phyloP scores from a whole-genome alignment of 495 filamentous ascomycete species.

The Penicillium verhagenii region DNA sequence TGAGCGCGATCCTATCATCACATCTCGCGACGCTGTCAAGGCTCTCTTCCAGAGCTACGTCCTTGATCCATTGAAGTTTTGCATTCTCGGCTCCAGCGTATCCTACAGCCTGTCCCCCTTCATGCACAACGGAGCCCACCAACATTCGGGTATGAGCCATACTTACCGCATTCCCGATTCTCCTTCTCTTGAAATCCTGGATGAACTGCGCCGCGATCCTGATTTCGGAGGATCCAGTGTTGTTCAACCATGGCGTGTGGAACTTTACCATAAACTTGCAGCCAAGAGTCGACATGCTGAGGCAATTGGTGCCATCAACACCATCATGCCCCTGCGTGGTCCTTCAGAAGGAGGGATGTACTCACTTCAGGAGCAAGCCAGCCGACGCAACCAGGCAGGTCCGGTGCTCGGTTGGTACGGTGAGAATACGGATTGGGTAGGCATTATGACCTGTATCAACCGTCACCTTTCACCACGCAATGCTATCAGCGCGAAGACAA shows the following conservation, averaged over 20 bases:
- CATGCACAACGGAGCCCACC: conserved; percentile 77
- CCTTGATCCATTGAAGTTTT: conserved; percentile 69
- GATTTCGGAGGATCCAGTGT: conserved; percentile 74
- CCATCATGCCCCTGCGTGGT: conserved; percentile 70
- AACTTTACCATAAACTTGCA: conserved; percentile 64
- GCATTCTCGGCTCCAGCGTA: conserved; percentile 70
- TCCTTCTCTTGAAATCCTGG: conserved; percentile 61
- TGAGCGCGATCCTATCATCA: conserved; percentile 46
- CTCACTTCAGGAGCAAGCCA: conserved; percentile 60
- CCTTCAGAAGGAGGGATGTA: conserved; percentile 60
- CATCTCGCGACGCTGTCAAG: conserved; percentile 55
- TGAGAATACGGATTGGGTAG: conserved; percentile 84
- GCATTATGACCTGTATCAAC: conserved; percentile 66
- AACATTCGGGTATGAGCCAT: conserved; percentile 70
- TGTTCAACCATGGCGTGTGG: conserved; percentile 73
- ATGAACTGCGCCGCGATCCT: conserved; percentile 59
- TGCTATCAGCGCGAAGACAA: conserved; percentile 67
- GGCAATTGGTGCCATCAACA: conserved; percentile 81
- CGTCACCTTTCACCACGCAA: conserved; percentile 79
- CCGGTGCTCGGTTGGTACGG: conserved; percentile 68
- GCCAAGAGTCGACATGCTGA: conserved; percentile 72
- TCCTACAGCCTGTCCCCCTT: conserved; percentile 73
- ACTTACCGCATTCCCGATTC: conserved; percentile 65
- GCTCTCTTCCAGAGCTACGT: conserved; percentile 55
- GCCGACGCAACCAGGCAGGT: conserved; percentile 64